Evolutionary conservation across 116 monocot genomes (phyloP).

Genomic region (Cymodocea nodosa): DNA sequence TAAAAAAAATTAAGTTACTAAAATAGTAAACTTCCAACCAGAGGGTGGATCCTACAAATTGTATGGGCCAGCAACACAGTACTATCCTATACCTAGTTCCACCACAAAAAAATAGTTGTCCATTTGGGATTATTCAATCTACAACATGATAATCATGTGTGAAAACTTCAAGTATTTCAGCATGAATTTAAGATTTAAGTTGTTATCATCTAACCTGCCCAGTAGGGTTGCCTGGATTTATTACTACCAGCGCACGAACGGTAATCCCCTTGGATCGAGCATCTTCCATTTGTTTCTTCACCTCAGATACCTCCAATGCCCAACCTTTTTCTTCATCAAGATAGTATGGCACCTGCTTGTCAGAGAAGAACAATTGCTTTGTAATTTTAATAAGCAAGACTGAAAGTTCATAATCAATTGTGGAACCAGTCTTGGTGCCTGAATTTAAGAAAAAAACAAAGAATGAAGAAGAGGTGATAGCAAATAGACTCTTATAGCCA

Average conservation of each 20-base stretch:
- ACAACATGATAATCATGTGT: neutral
- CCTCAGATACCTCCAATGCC: constrained; percentile 76
- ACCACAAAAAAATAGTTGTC: too few relatives aligned
- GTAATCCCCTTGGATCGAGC: constrained; percentile 71
- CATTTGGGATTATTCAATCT: too few relatives aligned
- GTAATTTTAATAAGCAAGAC: neutral
- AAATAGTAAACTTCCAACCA: too few relatives aligned
- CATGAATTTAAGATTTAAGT: neutral
- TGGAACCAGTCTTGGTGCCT: too few relatives aligned
- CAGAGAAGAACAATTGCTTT: neutral
- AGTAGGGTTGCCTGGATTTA: constrained; percentile 99
- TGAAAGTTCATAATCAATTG: too few relatives aligned
- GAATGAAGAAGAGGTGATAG: too few relatives aligned
- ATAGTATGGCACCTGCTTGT: constrained; percentile 77
- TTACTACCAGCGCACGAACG: constrained; percentile 83
- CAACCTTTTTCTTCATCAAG: constrained; percentile 85
- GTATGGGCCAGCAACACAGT: too few relatives aligned
- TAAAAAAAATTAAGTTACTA: too few relatives aligned
- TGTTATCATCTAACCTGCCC: constrained; percentile 53
- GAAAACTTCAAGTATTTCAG: neutral
- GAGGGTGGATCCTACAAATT: too few relatives aligned
- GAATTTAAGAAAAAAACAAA: too few relatives aligned
- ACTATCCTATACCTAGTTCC: too few relatives aligned
- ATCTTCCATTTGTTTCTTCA: constrained; percentile 80
- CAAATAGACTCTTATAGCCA: too few relatives aligned